Conservation (phyloP, 2,329 filamentous ascomycete genomes). For the Chaetomiaceae sp. region DNA sequence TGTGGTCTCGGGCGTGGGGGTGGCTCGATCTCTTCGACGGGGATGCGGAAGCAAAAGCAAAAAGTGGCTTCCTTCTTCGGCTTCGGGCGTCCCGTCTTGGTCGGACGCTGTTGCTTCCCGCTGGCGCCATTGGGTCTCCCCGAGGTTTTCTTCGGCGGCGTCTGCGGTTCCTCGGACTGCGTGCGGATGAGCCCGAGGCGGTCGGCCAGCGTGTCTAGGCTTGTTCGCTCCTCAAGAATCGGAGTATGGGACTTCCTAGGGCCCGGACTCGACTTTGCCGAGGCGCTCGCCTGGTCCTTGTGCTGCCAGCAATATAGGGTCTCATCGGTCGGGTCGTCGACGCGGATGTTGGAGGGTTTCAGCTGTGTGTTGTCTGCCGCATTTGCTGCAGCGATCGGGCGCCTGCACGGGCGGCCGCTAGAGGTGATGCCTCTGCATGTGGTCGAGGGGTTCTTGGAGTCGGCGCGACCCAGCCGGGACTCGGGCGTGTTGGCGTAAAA, state of each 20-base stretch:
- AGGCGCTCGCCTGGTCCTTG: conserved; percentile 69
- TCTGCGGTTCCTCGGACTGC: conserved; percentile 30
- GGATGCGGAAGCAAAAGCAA: conserved; percentile 51
- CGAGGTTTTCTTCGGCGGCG: conserved; percentile 20
- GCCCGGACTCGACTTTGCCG: conserved; percentile 43
- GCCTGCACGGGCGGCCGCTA: conserved; percentile 76
- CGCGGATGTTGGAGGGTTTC: conserved; percentile 33
- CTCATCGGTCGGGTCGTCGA: conserved; percentile 50
- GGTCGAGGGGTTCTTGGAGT: conserved; percentile 76
- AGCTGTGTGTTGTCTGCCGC: conserved; percentile 27
- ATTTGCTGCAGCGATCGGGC: conserved; percentile 51
- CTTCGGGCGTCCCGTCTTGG: conserved; percentile 30
- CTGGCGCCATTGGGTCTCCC: conserved; percentile 26
- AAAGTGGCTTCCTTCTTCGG: conserved; percentile 34
- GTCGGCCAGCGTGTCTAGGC: conserved; percentile 82
- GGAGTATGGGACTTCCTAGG: conserved; percentile 42
- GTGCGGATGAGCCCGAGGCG: conserved; percentile 65
- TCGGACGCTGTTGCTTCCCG: conserved; percentile 22
- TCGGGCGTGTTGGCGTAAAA: conserved; percentile 73
- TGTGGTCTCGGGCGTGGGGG: conserved; percentile 43
- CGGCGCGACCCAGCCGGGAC: conserved; percentile 68
- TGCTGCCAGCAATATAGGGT: conserved; percentile 92
- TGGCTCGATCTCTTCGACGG: conserved; percentile 39
- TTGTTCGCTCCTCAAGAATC: conserved; percentile 62
- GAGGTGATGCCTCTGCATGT: conserved; percentile 87